Base-by-base conservation (phyloP, 2,329 filamentous ascomycete genomes). In the Purpureocillium takamizusanense region DNA sequence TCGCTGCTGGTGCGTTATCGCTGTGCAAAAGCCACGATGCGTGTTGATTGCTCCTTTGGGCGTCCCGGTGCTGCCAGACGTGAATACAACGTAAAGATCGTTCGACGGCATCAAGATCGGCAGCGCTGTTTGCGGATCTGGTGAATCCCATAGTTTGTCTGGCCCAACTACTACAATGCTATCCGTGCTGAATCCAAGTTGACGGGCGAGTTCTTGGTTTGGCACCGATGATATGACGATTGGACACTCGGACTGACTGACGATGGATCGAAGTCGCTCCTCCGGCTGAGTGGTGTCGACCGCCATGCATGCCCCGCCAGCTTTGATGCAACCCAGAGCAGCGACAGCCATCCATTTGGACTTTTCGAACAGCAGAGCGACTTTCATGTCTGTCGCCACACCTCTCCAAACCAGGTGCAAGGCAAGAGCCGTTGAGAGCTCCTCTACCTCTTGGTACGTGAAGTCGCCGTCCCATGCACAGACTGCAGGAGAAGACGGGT, bases 341-440 rank as follows among this genome's bases (percentile, higher is more conserved):
- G 52, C 44, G 3, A 54, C 47, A 0, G 47, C 37, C 18, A 45
- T 44, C 49, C 49, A 53, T 15, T 42, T 41, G 4, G 50, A 50
- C 37, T 55, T 55, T 23, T 53, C 45, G 14, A 55, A 53, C 28
- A 41, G 49, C n/a, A 53, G 35, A 3, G 46, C 46, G 5, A 55
- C 43, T 3, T 47, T 33, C 5, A 32, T 42, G 23, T 54, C 42
- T 12, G 36, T 16, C 15, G 11, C 42, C 10, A 46, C 35, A 4
- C 39, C 25, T 13, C 23, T 18, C 1, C 12, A 14, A 4, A 43
- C 33, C 13, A 49, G 40, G 7, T 33, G 38, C 8, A 33, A 18
- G 3, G 43, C 43, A 14, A 47, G 6, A 1, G 15, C 31, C 5
- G 39, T 40, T 1, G 44, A 40, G 23, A 42, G 28, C 4, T 18